Base-by-base conservation (phyloP, 495 filamentous ascomycete genomes). In the Tuber magnatum region DNA sequence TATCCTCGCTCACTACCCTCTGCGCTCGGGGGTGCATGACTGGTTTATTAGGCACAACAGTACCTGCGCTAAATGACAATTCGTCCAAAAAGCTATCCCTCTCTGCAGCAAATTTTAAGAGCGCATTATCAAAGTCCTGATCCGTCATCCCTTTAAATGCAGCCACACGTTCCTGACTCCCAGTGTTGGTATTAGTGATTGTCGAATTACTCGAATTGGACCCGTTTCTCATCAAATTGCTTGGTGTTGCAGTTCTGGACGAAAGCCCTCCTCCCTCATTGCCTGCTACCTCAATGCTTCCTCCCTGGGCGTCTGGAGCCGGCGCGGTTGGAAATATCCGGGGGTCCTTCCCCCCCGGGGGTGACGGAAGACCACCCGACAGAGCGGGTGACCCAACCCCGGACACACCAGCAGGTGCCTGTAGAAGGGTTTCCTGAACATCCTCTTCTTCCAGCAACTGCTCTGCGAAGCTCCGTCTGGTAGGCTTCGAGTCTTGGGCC, bases 71-170 rank as follows among this genome's bases (percentile, higher is more conserved):
- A 83, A 97, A 91, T 81, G 91, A 93, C 76, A 97, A 86, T 83
- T 99, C 95, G 73, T 96, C 93, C 80, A 99, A 83, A 83, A 99
- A 98, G 76, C 91, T 91, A 78, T 99, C 95, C 78, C 95, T 87
- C 84, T 97, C 95, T 70, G 92, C 91, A 61, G 95, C 93, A 84
- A 99, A 99, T 83, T 97, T 98, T 73, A 92, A 83, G 76, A 99
- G 86, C 24, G 95, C 95, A 80, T 91, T 87, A 80, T 97, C 94
- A 81, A 99, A 99, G 84, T 97, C 94, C 81, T 91, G 92, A 83
- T 96, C 91, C 69, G 83, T 87, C 46, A 80, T 80, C 24, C 77
- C 77, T 61, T 80, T 80, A 70, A 80, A 80, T 42, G 71, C 72
- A 72, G 75, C 80, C 75, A 77, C 70, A 35, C 70, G 77, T 18